Base-by-base conservation (phyloP, 441 rosid genomes). In the Erodium moschatum region DNA sequence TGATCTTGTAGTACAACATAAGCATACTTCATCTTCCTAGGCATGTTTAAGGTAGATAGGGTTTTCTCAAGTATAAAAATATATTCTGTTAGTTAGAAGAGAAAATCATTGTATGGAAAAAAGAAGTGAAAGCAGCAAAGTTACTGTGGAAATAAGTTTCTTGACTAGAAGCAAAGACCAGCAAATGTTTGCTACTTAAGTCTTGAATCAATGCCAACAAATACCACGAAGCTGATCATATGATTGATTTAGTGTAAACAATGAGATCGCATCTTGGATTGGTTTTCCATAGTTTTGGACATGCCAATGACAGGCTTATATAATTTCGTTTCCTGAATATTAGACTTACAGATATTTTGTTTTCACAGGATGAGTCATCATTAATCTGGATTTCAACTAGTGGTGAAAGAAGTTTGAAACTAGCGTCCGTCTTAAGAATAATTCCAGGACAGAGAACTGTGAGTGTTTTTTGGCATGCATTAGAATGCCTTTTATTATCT, bases 381-480 rank as follows among this genome's bases (percentile, higher is more conserved):
- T 88, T 93, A 82, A 88, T 89, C 71, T 91, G 97, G 98, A 83
- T 83, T 72, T 91, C 96, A 62, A 87, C 83, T 79, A 85, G 85
- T 19, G 96, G 87, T 31, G 98, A 89, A 78, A 87, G 86, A 81
- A 86, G 85, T 72, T 83, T 93, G 85, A 93, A 93, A 82, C 79
- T 91, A 79, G 81, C 96, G 6, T 82, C 87, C 65, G 89, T 91
- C 64, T 85, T 89, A 72, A 91, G 79, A 83, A 86, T 91, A 73
- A 81, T 89, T 79, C 97, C 96, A 70, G 97, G 98, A 78, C 98
- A 93, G 81, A 80, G 96, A 93, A 93, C 97, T 83, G 98, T 93
- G 82, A 85, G 80, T 70, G 81, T 75, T 72, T 19, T 38, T 1
- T 29, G 19, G 6, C 12, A n/a, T n/a, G 50, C 50, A 44, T 44